Evolutionary conservation across 2,329 filamentous ascomycete species (phyloP), one percentile per base, ranked within the genome.

Genomic region (Sarocladium strictum): DNA sequence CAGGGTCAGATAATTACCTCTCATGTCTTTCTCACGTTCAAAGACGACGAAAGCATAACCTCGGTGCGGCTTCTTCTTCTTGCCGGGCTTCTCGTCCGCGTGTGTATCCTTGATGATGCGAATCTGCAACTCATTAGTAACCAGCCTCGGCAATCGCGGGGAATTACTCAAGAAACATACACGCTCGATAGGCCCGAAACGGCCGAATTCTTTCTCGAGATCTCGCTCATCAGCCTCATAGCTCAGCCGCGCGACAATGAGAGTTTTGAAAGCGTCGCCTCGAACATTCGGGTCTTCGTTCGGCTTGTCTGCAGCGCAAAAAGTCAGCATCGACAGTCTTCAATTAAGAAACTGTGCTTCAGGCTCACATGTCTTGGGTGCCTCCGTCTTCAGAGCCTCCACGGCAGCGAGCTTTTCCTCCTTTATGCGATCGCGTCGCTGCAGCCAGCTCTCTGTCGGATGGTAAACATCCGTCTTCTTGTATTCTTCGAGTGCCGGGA

Each of bases 11-110:
- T 54, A 49, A 43, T 84, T 95, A 97, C 92, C 91, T 90, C 95
- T 95, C 92, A 97, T 97, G 69, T 97, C 94, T 73, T 93, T 92
- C 74, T 97, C 94, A 70, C 90, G 87, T 73, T 97, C 93, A 68
- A 93, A 99, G 54, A 97, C 90, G 62, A 99, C 87, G 68, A 99
- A 99, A 58, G 90, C 94, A 71, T 99, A 99, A 58, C 94, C 94
- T 65, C 87, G 81, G 66, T 95, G 89, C 52, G 86, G 76, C 75
- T 91, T 91, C 67, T 87, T 87, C 67, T 89, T 86, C 73, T 92
- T 90, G 64, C 86, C 88, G 55, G 79, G 83, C 70, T 80, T 87
- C 66, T 81, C 81, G 62, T 80, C 73, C 58, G 84, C 80, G 62
- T 89, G 84, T 3, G 84, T 86, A 68, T 96, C 87, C 64, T 84